Conservation (phyloP, 768 basidiomycete genomes). For the Candolleomyces aberdarensis region DNA sequence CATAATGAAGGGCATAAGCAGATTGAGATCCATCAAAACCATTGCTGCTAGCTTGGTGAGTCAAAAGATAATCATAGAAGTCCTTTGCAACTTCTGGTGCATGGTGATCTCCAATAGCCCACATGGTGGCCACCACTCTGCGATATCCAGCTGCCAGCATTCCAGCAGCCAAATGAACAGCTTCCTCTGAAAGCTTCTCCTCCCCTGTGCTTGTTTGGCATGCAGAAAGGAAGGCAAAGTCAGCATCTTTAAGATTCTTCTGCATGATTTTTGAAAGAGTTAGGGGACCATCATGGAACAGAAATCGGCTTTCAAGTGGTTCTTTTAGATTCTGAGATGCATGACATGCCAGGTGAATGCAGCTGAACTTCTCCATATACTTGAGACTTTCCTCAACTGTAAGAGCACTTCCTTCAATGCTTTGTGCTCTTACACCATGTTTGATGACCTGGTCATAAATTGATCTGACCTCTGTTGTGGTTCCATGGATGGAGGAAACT, state of each 20-base stretch:
- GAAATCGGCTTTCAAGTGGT: neutral
- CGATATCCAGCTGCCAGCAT: slow-evolving; percentile 27
- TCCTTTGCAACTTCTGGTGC: slow-evolving; percentile 23
- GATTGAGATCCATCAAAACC: slow-evolving; percentile 9
- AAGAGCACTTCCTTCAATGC: neutral
- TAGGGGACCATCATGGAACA: slow-evolving; percentile 5
- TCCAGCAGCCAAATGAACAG: slow-evolving; percentile 35
- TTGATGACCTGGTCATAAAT: neutral
- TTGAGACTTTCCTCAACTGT: neutral
- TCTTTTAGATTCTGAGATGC: slow-evolving; percentile 19
- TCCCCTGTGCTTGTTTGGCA: slow-evolving; percentile 35
- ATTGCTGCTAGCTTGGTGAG: neutral
- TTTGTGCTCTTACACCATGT: neutral
- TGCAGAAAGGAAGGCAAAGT: slow-evolving; percentile 38
- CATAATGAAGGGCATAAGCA: slow-evolving; percentile 16
- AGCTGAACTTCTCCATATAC: slow-evolving; percentile 11
- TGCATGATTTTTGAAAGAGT: slow-evolving; percentile 14
- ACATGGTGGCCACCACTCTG: slow-evolving; percentile 36
- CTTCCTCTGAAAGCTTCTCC: slow-evolving; percentile 15
- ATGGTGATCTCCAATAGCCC: slow-evolving; percentile 32
- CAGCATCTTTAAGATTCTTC: slow-evolving; percentile 14
- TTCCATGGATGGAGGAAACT: neutral
- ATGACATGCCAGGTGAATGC: slow-evolving; percentile 30
- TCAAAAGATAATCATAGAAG: neutral
- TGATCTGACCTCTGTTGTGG: neutral